A percentile compares a stretch with the other conserved stretches of the same genome.
Evolutionary conservation across 2,329 filamentous ascomycete genomes (phyloP).

Genomic region (Gremmenia infestans): DNA sequence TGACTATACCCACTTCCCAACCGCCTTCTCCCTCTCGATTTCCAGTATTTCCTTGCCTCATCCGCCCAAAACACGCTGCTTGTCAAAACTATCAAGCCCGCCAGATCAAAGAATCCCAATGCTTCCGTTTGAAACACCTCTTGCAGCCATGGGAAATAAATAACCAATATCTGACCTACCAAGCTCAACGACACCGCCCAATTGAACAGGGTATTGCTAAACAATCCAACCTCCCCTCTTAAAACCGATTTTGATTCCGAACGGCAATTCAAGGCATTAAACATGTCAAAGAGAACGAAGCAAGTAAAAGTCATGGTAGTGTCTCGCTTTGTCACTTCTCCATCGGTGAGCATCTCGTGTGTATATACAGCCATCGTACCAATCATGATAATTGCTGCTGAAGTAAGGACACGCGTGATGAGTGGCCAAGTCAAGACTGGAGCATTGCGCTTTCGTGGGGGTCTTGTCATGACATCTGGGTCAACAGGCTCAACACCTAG

Average conservation of each 20-base stretch:
- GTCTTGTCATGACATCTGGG: constrained; percentile 86
- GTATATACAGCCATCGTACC: constrained; percentile 90
- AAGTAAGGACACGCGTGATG: constrained; percentile 79
- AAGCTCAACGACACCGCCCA: constrained; percentile 86
- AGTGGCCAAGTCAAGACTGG: constrained; percentile 84
- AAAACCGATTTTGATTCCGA: constrained; percentile 87
- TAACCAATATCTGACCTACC: constrained; percentile 80
- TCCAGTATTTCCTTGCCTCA: constrained; percentile 78
- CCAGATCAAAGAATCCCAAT: constrained; percentile 66
- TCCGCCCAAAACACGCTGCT: constrained; percentile 95
- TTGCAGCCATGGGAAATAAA: constrained; percentile 92
- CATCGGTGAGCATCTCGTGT: constrained; percentile 81
- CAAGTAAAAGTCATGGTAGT: constrained; percentile 99
- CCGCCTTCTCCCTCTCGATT: constrained; percentile 50
- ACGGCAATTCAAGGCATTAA: constrained; percentile 91
- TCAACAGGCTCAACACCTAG: constrained; percentile 94
- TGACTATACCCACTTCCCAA: constrained; percentile 60
- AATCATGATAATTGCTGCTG: constrained; percentile 82
- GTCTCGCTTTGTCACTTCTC: constrained; percentile 82
- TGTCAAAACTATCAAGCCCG: constrained; percentile 67
- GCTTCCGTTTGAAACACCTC: constrained; percentile 94
- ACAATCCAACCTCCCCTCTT: constrained; percentile 75
- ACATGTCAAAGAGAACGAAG: constrained; percentile 99
- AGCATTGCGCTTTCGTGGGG: constrained; percentile 80
- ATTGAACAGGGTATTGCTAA: constrained; percentile 92